Evolutionary conservation across 306 rosid species (phyloP).

Genomic region (Dalbergia cochinchinensis): DNA sequence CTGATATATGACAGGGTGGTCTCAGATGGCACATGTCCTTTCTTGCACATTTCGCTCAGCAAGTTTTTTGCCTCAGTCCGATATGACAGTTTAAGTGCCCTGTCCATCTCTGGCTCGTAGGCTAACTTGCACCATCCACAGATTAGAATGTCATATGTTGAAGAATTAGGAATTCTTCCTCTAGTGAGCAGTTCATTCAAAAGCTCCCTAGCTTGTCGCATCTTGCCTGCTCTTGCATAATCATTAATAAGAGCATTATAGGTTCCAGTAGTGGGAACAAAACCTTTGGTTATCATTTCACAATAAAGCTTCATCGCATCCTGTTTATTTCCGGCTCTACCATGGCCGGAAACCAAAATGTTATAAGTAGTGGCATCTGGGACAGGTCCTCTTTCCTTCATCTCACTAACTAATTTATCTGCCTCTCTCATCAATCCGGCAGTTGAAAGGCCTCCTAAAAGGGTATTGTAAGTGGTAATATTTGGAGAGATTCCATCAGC

Average conservation of each 20-base stretch:
- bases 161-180: constrained; percentile 79
- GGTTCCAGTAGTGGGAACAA: constrained; percentile 76
- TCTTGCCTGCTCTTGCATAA: constrained; percentile 81
- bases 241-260: constrained; percentile 86
- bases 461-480: constrained; percentile 71
- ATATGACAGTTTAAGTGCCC: constrained; percentile 60
- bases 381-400: constrained; percentile 72
- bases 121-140: constrained; percentile 87
- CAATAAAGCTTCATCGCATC: constrained; percentile 75
- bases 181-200: constrained; percentile 83
- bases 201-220: constrained; percentile 90
- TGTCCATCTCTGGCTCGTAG: constrained; percentile 67
- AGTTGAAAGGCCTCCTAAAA: constrained; percentile 72
- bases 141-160: constrained; percentile 81
- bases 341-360: constrained; percentile 76
- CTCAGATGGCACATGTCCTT: constrained; percentile 74
- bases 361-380: constrained; percentile 83
- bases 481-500: constrained; percentile 74
- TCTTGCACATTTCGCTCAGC: constrained; percentile 72
- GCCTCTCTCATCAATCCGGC: constrained; percentile 78
- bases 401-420: constrained; percentile 62
- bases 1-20: constrained; percentile 67
- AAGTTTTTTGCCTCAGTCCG: constrained; percentile 77
- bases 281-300: constrained; percentile 85
- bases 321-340: constrained; percentile 73